These are phyloP conservation scores for Spencermartinsiella europaea DNA, from an alignment of 805 yeast genomes.

Conservation along the genomic window DNA sequence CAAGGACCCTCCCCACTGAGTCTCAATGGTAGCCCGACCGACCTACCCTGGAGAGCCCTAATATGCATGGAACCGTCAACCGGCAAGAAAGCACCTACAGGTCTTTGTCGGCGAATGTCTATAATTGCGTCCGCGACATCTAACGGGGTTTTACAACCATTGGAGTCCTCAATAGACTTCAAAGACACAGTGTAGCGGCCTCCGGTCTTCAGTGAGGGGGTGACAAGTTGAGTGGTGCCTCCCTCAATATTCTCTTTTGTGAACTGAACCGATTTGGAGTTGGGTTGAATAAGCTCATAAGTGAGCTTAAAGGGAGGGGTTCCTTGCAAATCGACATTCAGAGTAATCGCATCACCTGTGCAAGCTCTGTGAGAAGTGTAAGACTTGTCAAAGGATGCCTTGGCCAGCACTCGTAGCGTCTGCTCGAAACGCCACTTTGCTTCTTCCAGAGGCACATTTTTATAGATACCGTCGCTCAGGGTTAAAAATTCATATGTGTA, in stretches of 20 bases:
- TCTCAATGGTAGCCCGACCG: conserved; percentile 52
- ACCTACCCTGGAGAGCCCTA: conserved; percentile 48
- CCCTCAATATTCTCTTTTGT: conserved; percentile 38
- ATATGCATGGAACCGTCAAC: conserved; percentile 31
- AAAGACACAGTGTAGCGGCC: conserved; percentile 68
- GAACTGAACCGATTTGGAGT: conserved; percentile 44
- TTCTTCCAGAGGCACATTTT: conserved; percentile 25
- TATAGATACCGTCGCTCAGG: conserved; percentile 61
- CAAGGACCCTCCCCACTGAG: conserved; percentile 56
- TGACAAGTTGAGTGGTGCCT: conserved; percentile 39
- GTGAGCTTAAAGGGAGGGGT: conserved; percentile 69
- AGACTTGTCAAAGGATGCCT: conserved; percentile 32
- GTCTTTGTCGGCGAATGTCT: conserved; percentile 65
- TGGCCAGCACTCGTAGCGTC: conserved; percentile 34
- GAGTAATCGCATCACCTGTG: conserved; percentile 40
- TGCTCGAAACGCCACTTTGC: conserved; percentile 27
- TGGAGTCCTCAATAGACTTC: conserved; percentile 64
- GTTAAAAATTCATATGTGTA: conserved; percentile 68
- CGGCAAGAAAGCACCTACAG: conserved; percentile 47
- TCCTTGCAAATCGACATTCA: conserved; percentile 67
- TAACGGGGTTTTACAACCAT: conserved; percentile 71
- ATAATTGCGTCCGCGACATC: conserved; percentile 59
- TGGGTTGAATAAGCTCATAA: conserved; percentile 62
- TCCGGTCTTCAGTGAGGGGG: conserved; percentile 56
- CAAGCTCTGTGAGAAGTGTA: conserved; percentile 35